phyloP scores from a whole-genome alignment of 352 stramenopile genomes.

The Phytopythium aichiense region DNA sequence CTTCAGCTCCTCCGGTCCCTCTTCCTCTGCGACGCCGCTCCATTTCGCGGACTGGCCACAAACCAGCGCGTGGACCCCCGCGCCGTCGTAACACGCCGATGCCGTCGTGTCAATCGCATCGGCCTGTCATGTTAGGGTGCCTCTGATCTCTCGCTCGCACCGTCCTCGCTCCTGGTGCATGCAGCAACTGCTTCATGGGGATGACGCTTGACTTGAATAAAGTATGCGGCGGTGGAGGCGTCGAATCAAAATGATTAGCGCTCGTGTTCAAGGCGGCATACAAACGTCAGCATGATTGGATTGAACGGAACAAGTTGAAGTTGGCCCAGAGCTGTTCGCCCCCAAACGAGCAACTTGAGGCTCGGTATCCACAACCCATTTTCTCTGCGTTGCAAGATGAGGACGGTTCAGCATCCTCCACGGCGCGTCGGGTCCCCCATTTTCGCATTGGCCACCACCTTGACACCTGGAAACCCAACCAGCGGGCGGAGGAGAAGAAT shows the following conservation, averaged over 20 bases:
- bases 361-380: not conserved
- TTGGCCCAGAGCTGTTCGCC: not conserved
- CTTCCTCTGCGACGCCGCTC: too few species aligned
- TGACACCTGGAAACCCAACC: not conserved
- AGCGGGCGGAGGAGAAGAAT: not conserved
- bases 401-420: not conserved
- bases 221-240: not conserved
- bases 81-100: not conserved
- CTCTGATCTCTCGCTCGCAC: too few species aligned
- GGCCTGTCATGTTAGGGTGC: too few species aligned
- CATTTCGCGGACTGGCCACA: not conserved
- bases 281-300: not conserved
- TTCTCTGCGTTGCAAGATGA: not conserved
- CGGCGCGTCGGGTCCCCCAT: not conserved
- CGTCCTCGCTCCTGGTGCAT: too few species aligned
- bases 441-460: not conserved
- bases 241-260: not conserved
- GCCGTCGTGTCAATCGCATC: not conserved
- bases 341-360: conserved; percentile 4
- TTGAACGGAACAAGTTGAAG: not conserved
- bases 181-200: too few species aligned
- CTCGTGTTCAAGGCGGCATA: not conserved
- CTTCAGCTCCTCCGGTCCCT: too few species aligned
- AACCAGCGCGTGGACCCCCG: not conserved
- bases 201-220: not conserved